These are phyloP conservation scores for Hamigera avellanea DNA, from an alignment of 495 filamentous ascomycete species.

Conservation along the genomic window DNA sequence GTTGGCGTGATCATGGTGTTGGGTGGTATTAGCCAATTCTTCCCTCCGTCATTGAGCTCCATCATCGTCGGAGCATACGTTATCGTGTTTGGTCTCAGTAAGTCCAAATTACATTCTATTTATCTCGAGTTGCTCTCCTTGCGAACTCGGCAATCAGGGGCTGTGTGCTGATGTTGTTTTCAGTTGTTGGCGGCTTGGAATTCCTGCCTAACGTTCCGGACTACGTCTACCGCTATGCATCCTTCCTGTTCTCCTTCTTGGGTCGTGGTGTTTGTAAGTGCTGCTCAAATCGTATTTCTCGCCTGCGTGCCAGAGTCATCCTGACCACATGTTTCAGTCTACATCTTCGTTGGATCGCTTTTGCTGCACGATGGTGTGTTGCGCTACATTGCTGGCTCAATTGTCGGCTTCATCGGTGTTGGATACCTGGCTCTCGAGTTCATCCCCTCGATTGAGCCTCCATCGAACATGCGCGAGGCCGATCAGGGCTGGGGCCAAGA, in stretches of 20 bases:
- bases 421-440: slow-evolving; percentile 81
- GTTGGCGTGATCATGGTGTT: slow-evolving; percentile 82
- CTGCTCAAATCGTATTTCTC: neutral
- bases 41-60: slow-evolving; percentile 27
- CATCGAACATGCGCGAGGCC: slow-evolving; percentile 91
- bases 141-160: neutral
- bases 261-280: slow-evolving; percentile 88
- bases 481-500: slow-evolving; percentile 88
- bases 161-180: slow-evolving; percentile 3
- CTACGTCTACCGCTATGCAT: slow-evolving; percentile 84
- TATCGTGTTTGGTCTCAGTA: slow-evolving; percentile 82
- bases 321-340: slow-evolving; percentile 47
- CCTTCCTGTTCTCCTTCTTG: slow-evolving; percentile 94
- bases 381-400: slow-evolving; percentile 51
- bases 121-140: neutral
- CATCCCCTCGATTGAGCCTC: slow-evolving; percentile 92
- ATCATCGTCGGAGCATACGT: slow-evolving; percentile 77
- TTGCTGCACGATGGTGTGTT: slow-evolving; percentile 51
- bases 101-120: slow-evolving; percentile 11
- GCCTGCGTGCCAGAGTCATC: slow-evolving; percentile 7
- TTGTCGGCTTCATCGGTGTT: slow-evolving; percentile 66
- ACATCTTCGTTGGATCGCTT: slow-evolving; percentile 88
- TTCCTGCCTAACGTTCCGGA: slow-evolving; percentile 79
- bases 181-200: slow-evolving; percentile 47
- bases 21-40: slow-evolving; percentile 86